These are phyloP conservation scores for Fusarium agapanthi DNA, from an alignment of 2,329 filamentous ascomycete species.

Conservation along the genomic window DNA sequence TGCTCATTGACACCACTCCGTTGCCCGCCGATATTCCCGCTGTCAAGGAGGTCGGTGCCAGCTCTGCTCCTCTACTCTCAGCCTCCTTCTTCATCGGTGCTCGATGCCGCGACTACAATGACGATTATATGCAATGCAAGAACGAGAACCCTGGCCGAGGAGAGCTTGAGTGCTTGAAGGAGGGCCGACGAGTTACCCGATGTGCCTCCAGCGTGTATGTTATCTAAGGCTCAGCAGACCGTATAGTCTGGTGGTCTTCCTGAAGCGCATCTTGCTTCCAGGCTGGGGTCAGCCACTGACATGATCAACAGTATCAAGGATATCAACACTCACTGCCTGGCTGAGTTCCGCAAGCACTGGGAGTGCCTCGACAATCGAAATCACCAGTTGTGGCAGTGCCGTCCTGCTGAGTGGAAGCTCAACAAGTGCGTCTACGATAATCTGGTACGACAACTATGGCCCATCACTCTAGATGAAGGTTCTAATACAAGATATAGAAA, in stretches of 20 bases:
- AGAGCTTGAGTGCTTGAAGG: constrained; percentile 94
- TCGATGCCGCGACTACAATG: constrained; percentile 93
- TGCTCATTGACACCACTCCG: constrained; percentile 95
- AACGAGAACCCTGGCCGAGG: constrained; percentile 88
- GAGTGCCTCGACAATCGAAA: constrained; percentile 96
- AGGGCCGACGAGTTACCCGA: constrained; percentile 94
- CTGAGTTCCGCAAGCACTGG: constrained; percentile 94
- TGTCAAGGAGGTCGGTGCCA: constrained; percentile 92
- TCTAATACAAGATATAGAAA: constrained; percentile 61
- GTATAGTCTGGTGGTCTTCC: neutral
- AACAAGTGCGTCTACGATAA: constrained; percentile 98
- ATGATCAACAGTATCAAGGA: constrained; percentile 76
- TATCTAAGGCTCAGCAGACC: neutral
- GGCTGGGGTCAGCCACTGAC: constrained; percentile 21
- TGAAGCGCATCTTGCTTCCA: neutral
- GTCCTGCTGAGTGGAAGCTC: constrained; percentile 84
- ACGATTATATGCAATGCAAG: constrained; percentile 99
- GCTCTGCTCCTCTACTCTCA: constrained; percentile 89
- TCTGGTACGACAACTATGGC: constrained; percentile 68
- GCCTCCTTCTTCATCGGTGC: constrained; percentile 97
- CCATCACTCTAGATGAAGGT: neutral
- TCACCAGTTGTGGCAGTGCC: constrained; percentile 96
- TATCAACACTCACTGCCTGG: constrained; percentile 93
- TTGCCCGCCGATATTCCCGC: constrained; percentile 91
- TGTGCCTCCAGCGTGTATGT: constrained; percentile 96